phyloP scores from a whole-genome alignment of 1,284 basidiomycete species.

The Papiliotrema laurentii region DNA sequence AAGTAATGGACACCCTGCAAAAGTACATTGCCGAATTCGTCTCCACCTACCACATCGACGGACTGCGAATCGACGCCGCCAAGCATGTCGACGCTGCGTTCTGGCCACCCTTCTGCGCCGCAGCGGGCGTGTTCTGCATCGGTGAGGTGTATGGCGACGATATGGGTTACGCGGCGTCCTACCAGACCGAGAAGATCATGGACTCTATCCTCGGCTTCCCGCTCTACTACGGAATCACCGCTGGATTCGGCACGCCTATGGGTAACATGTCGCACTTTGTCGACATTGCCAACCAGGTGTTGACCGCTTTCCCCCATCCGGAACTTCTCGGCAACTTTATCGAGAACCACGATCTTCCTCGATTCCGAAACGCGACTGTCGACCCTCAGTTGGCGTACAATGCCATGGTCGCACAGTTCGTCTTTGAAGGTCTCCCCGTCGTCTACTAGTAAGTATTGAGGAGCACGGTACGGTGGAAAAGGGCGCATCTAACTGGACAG shows the following conservation, averaged over 20 bases:
- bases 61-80: conserved; percentile 71
- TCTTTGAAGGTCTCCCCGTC: conserved; percentile 67
- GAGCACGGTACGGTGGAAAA: too few species aligned
- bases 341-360: conserved; percentile 75
- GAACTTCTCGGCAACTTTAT: conserved; percentile 70
- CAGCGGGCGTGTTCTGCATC: conserved; percentile 74
- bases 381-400: conserved; percentile 51
- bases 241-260: conserved; percentile 57
- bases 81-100: conserved; percentile 54
- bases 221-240: conserved; percentile 61
- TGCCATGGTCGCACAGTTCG: conserved; percentile 63
- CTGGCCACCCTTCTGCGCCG: conserved; percentile 57
- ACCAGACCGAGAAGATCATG: conserved; percentile 39
- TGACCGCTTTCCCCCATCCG: conserved; percentile 52
- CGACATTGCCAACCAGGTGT: conserved; percentile 56
- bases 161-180: conserved; percentile 45
- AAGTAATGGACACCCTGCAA: conserved; percentile 57
- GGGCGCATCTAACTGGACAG: neutral
- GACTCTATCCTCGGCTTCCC: conserved; percentile 56
- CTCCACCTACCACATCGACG: conserved; percentile 57
- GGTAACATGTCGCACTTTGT: conserved; percentile 61
- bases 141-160: conserved; percentile 68
- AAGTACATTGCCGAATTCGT: conserved; percentile 62
- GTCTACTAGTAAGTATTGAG: conserved; percentile 53
- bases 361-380: conserved; percentile 60